phyloP scores from a whole-genome alignment of 1,284 basidiomycete species.

The Naganishia sp. region DNA sequence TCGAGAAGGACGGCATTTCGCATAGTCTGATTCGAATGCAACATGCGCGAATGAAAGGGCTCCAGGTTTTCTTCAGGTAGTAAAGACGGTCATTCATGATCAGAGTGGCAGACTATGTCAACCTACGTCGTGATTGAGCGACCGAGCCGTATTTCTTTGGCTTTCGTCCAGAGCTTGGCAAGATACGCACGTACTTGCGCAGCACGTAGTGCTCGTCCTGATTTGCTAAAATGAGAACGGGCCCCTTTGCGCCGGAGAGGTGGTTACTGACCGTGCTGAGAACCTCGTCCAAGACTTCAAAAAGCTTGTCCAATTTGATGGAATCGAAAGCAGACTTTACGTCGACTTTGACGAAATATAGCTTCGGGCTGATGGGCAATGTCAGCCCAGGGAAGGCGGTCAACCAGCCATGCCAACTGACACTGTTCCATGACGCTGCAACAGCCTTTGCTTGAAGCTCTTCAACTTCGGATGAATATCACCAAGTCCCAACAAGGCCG shows the following conservation, averaged over 20 bases:
- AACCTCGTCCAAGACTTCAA: constrained; percentile 72
- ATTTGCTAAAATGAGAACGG: not conserved
- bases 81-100: not conserved
- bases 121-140: constrained; percentile 67
- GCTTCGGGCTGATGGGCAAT: constrained; percentile 63
- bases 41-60: constrained; percentile 20
- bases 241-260: not conserved
- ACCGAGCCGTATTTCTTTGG: constrained; percentile 63
- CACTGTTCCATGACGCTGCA: constrained; percentile 60
- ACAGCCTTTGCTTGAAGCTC: constrained; percentile 64
- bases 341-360: constrained; percentile 96
- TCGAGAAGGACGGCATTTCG: constrained; percentile 83
- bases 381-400: not conserved
- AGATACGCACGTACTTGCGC: constrained; percentile 64
- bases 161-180: constrained; percentile 59
- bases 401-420: constrained; percentile 46
- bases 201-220: constrained; percentile 25
- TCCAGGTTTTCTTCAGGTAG: not conserved
- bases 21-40: constrained; percentile 57
- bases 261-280: constrained; percentile 66
- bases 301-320: constrained; percentile 83
- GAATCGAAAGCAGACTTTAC: constrained; percentile 95
- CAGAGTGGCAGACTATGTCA: not conserved
- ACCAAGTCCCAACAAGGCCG: constrained; percentile 78
- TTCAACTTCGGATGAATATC: constrained; percentile 77